Percentiles rank a stretch among this genome's conserved stretches.
phyloP scores from a whole-genome alignment of 768 basidiomycete genomes.

The Tylopilus rubrobrunneus region DNA sequence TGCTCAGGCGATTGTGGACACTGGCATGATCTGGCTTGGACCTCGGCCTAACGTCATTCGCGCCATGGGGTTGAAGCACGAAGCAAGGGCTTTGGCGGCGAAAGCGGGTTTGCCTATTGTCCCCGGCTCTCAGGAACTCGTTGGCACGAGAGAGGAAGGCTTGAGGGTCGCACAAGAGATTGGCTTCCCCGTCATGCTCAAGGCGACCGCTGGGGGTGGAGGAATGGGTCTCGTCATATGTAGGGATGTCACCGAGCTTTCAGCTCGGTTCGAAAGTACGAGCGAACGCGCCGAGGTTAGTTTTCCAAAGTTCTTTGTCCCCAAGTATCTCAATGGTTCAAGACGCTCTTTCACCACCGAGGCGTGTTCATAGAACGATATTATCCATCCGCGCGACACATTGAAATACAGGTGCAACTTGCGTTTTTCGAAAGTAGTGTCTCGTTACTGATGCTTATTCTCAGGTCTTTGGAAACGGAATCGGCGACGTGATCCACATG shows the following conservation, averaged over 20 bases:
- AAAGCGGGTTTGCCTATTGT: constrained; percentile 51
- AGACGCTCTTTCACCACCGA: constrained; percentile 47
- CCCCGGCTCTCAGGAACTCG: constrained; percentile 52
- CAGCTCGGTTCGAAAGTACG: constrained; percentile 33
- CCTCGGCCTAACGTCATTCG: constrained; percentile 48
- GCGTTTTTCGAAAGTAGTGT: neutral
- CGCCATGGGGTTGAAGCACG: constrained; percentile 61
- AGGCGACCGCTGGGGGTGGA: constrained; percentile 66
- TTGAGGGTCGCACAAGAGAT: constrained; percentile 36
- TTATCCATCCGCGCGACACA: constrained; percentile 51
- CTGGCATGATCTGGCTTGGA: constrained; percentile 56
- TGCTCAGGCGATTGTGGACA: constrained; percentile 40
- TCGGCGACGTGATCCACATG: constrained; percentile 55
- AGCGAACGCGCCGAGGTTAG: constrained; percentile 37
- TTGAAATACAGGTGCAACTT: constrained; percentile 55
- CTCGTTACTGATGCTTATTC: neutral
- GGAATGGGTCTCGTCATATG: constrained; percentile 66
- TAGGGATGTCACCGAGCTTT: constrained; percentile 36
- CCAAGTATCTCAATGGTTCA: neutral
- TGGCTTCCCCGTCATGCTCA: constrained; percentile 62
- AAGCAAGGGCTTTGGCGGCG: constrained; percentile 44
- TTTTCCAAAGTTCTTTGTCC: neutral
- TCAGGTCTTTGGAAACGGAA: constrained; percentile 67
- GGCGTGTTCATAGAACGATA: constrained; percentile 62
- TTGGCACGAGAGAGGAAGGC: constrained; percentile 40